Base-by-base conservation (phyloP, 2,329 filamentous ascomycete genomes). In the Colletotrichum sublineola region DNA sequence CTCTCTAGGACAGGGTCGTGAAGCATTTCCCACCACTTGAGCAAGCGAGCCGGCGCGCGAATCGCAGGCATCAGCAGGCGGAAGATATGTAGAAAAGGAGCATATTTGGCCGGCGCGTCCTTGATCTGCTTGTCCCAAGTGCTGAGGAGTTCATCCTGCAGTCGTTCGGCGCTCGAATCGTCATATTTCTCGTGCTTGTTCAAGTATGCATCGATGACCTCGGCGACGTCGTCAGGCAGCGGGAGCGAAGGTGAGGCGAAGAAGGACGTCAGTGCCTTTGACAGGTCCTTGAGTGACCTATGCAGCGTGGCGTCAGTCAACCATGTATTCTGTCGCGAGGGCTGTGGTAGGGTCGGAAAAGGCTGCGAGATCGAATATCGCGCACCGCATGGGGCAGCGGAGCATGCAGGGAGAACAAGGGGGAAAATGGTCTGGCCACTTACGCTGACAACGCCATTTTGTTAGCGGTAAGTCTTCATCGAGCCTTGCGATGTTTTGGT, bases 1-100 rank as follows among this genome's bases (percentile, higher is more conserved):
- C 68, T 64, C 44, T 65, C 79, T 40, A 86, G 76, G 2, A 89
- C 85, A 0, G 90, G 89, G 57, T 85, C 84, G 29, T 91, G 81
- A 18, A 92, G 84, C 74, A 88, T 82, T 57, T 93, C 89, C 87
- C 93, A 94, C 94, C 94, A 96, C 71, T 91, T 87, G 67, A 91
- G 82, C 67, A 94, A 81, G 67, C 91, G 88, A 44, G 88, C 85
- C 2, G 91, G 87, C 14, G 89, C 89, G 68, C 86, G 87, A 66
- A 96, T 86, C 14, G 87, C 87, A 3, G 92, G 89, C 33, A 90
- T 86, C 46, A 96, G 83, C 52, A 86, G 87, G 58, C 89, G 87
- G 67, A 96, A 82, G 57, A 93, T 86, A 62, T 88, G 87, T 24
- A 95, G 85, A 81, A 95, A 96, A n/a, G 90, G 83, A 11, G 88